phyloP scores from a whole-genome alignment of 1,284 basidiomycete genomes.

The Irpex rosettiformis region DNA sequence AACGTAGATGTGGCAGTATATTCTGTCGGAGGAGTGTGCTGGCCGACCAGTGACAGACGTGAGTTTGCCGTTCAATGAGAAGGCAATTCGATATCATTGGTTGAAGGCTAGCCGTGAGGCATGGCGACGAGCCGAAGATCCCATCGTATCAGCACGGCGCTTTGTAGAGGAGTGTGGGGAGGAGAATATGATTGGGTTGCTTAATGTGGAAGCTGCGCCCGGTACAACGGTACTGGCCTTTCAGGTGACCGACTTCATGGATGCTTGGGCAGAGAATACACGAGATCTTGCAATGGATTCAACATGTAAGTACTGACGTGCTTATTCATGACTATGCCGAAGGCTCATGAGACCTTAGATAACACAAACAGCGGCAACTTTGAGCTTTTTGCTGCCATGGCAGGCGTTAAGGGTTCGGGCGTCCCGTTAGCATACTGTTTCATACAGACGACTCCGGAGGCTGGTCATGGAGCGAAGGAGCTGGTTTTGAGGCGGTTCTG shows the following conservation, averaged over 20 bases:
- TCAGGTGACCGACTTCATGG: conserved; percentile 14
- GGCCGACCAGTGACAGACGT: background rate
- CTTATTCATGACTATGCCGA: background rate
- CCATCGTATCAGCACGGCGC: conserved; percentile 6
- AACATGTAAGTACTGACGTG: conserved; percentile 14
- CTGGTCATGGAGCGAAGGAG: conserved; percentile 10
- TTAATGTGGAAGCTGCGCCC: conserved; percentile 9
- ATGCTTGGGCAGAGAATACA: conserved; percentile 10
- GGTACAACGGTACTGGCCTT: conserved; percentile 13
- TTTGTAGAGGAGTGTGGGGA: background rate
- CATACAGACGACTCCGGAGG: conserved; percentile 9
- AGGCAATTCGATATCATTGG: conserved; percentile 17
- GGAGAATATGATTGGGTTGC: background rate
- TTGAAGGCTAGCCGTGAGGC: conserved; percentile 1
- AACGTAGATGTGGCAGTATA: conserved; percentile 12
- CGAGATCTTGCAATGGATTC: conserved; percentile 19
- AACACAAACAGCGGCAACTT: conserved; percentile 17
- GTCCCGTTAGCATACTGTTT: conserved; percentile 17
- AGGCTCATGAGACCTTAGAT: background rate
- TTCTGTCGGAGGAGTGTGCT: background rate
- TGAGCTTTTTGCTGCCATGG: conserved; percentile 18
- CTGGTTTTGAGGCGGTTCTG: conserved; percentile 10
- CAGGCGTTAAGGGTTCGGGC: conserved; percentile 14
- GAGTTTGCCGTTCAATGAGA: conserved; percentile 1
- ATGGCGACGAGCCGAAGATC: conserved; percentile 10